Percentiles rank a stretch among this genome's conserved stretches.
These are phyloP conservation scores for Bipolaris zeicola DNA, from an alignment of 2,329 filamentous ascomycete genomes.

Conservation along the genomic window DNA sequence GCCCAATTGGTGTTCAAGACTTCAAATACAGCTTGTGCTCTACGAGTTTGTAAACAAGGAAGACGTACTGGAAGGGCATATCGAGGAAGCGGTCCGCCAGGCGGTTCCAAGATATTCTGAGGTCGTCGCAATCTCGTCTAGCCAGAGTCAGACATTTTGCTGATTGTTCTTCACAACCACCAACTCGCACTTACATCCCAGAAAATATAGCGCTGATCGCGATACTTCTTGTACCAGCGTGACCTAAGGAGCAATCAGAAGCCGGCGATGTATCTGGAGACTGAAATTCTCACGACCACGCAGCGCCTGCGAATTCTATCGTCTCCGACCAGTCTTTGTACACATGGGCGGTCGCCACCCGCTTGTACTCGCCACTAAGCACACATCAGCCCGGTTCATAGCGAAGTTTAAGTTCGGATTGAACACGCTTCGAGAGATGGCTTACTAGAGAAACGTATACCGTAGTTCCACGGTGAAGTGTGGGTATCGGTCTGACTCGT, in stretches of 20 bases:
- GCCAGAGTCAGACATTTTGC: slow-evolving; percentile 2
- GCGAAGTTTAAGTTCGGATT: background rate
- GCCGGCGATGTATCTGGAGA: too few species aligned
- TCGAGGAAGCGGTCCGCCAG: background rate
- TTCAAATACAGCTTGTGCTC: background rate
- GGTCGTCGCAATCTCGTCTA: background rate
- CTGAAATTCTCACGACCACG: background rate
- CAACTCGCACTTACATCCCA: background rate
- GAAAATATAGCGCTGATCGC: background rate
- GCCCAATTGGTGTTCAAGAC: background rate
- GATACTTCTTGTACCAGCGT: background rate
- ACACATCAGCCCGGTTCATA: background rate
- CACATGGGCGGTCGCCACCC: slow-evolving; percentile 10
- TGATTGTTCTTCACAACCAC: slow-evolving; percentile 1
- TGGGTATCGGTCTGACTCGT: background rate
- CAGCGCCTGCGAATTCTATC: background rate
- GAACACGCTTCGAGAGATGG: too few species aligned
- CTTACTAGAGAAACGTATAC: background rate
- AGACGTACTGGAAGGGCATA: background rate
- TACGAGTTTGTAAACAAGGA: background rate
- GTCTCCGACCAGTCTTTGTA: slow-evolving; percentile 17
- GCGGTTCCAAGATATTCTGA: background rate
- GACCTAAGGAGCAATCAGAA: too few species aligned
- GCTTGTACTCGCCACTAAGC: background rate
- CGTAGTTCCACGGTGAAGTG: slow-evolving; percentile 16